Base-by-base conservation (phyloP, 352 stramenopile species). In the Pythium angustatum region DNA sequence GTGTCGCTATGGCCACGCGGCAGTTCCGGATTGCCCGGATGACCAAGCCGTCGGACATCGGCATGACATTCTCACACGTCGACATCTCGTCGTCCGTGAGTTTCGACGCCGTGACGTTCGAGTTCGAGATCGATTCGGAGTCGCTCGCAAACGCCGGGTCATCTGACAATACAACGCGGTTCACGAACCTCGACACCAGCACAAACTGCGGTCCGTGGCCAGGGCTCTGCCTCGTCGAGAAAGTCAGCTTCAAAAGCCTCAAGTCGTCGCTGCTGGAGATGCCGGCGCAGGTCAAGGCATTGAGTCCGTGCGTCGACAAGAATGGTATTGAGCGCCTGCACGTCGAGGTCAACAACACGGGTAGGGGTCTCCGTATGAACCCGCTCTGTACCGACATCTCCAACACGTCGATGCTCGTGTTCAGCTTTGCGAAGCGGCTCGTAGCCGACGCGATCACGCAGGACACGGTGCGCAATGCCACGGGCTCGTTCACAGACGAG, bases 51-150 rank as follows among this genome's bases (percentile, higher is more conserved):
- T 43, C 7, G 5, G 12, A 1, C 50, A n/a, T 21, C 45, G 50
- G 50, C 8, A 48, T 69, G 19, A 43, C 65, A 17, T 68, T 68
- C 28, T 33, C 36, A 5, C 62, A 36, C 28, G 22, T 66, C 27
- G 27, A 40, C 11, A 41, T 77, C 26, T 60, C 56, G 8, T 44
- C 57, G 19, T 58, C 36, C 14, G 45, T 75, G 12, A 50, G 26
- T 14, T 58, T 67, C 21, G 66, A 77, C 22, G 30, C 63, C 2
- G 1, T 77, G 33, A 73, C 71, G 10, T 30, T 77, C 17, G 62
- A 72, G 38, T 44, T 68, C 14, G 49, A 62, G 7, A 43, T 52
- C 7, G 12, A 21, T 3, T 17, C 36, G 11, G 7, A 21, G 36
- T 5, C n/a, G n/a, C n/a, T n/a, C n/a, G n/a, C n/a, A n/a, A n/a